Percentiles rank a stretch among this genome's conserved stretches.
Evolutionary conservation across 768 basidiomycete genomes (phyloP).

Genomic region (Pleurotus giganteus): DNA sequence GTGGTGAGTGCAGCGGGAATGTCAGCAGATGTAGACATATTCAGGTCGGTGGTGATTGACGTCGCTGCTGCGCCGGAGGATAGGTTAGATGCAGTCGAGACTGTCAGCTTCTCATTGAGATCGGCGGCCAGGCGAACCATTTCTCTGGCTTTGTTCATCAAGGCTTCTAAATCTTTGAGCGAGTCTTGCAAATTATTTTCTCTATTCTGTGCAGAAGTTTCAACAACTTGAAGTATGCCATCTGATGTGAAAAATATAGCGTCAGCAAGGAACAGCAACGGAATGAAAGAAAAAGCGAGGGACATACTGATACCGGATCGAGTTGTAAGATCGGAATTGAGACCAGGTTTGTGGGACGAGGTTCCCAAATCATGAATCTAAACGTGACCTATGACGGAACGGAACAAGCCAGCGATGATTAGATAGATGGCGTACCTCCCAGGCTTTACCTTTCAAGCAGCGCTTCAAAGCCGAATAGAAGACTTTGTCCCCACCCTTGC

Average conservation of each 20-base stretch:
- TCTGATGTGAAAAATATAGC: slow-evolving; percentile 39
- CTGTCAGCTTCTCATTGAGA: slow-evolving; percentile 78
- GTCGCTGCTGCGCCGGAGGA: slow-evolving; percentile 7
- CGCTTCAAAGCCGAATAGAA: slow-evolving; percentile 79
- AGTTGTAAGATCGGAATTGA: slow-evolving; percentile 13
- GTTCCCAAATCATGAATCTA: not conserved
- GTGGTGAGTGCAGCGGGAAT: slow-evolving; percentile 33
- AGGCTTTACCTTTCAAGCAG: slow-evolving; percentile 66
- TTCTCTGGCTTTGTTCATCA: slow-evolving; percentile 89
- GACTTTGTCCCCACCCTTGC: slow-evolving; percentile 83
- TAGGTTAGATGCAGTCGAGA: slow-evolving; percentile 25
- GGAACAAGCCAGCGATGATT: not conserved
- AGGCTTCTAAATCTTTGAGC: slow-evolving; percentile 81
- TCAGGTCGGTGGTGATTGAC: slow-evolving; percentile 17
- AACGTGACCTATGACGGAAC: not conserved
- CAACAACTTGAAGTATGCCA: slow-evolving; percentile 78
- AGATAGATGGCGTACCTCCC: slow-evolving; percentile 52
- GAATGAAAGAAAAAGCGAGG: not conserved
- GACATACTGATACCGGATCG: slow-evolving; percentile 53
- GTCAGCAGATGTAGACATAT: slow-evolving; percentile 16
- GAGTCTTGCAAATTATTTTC: slow-evolving; percentile 71
- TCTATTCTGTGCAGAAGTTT: slow-evolving; percentile 60
- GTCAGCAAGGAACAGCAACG: slow-evolving; percentile 8
- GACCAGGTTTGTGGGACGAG: slow-evolving; percentile 1
- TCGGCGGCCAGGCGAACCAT: slow-evolving; percentile 91